Conservation (phyloP, 306 rosid species). For the Cercis canadensis region DNA sequence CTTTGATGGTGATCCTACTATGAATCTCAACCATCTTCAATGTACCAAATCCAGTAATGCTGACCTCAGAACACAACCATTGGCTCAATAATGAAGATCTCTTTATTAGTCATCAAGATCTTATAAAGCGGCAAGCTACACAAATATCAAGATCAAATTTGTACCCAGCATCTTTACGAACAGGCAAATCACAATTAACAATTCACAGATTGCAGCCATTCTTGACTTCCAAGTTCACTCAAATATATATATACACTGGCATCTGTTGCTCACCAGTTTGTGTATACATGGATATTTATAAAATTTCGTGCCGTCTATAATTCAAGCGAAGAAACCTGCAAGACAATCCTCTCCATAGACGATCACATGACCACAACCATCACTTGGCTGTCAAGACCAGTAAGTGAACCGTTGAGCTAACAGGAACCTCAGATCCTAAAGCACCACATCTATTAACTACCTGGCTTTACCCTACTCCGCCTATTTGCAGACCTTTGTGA, state of each 20-base stretch:
- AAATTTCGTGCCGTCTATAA: neutral
- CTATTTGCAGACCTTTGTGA: conserved; percentile 52
- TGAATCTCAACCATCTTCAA: conserved; percentile 22
- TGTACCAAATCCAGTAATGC: conserved; percentile 27
- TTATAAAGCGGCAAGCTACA: conserved; percentile 32
- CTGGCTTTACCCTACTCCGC: conserved; percentile 48
- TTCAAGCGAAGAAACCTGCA: conserved; percentile 31
- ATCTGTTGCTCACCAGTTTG: conserved; percentile 1
- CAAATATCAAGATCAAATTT: too few relatives aligned
- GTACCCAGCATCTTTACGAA: too few relatives aligned
- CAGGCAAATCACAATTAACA: conserved; percentile 26
- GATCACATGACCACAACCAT: conserved; percentile 25
- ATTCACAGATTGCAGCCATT: conserved; percentile 26
- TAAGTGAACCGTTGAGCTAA: conserved; percentile 24
- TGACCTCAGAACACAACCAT: conserved; percentile 32
- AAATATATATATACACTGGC: conserved; percentile 32
- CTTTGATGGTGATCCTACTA: conserved; percentile 6
- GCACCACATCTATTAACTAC: conserved; percentile 34
- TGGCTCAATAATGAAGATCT: conserved; percentile 33
- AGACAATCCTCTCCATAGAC: conserved; percentile 29
- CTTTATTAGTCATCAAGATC: conserved; percentile 6
- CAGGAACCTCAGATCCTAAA: conserved; percentile 34
- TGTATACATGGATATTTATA: too few relatives aligned
- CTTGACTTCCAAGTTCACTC: conserved; percentile 33
- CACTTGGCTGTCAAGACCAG: conserved; percentile 14